Base-by-base conservation (phyloP, 75 land plant genomes). In the Chamaecyparis obtusa region DNA sequence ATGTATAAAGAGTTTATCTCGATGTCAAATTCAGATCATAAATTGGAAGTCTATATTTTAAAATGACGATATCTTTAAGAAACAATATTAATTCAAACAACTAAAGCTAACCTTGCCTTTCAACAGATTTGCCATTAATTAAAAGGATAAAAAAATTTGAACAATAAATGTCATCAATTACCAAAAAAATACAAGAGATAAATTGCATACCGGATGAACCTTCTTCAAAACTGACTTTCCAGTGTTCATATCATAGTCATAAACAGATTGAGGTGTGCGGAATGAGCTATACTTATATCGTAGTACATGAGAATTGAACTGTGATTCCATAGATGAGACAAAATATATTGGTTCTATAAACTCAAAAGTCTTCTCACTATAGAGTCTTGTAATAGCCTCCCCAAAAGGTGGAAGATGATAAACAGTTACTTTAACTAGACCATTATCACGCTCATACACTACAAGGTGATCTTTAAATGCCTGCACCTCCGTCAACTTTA, bases 241-340 rank as follows among this genome's bases (percentile, higher is more conserved):
- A 69, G 92, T 90, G 88, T 93, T 91, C 99, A 98, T 95, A 86
- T 98, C 99, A 94, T 96, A 95, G 88, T 98, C 99, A 92, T 93
- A 98, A 17, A 96, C 94, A 85, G 99, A 94, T 43, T 49, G 87
- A 79, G 99, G 99, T 64, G 99, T 98, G 84, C 86, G 91, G 90
- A 98, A n/a, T 72, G 99, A 96, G 88, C 95, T 94, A 92, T 96
- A 98, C 67, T 83, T 89, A 88, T 92, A 98, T 79, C 99, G 93
- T 55, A 96, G 91, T 88, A 98, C 87, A 57, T 91, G 93, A 57
- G 99, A 95, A 37, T 92, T 88, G 84, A 89, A 98, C 55, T 93
- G 86, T 88, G 92, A 90, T 41, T 92, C 90, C 86, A 85, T 88
- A 19, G 91, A 83, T 51, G 93, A 91, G 83, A 94, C 89, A 32